A percentile compares a stretch with the other conserved stretches of the same genome.
phyloP scores from a whole-genome alignment of 371 early-diverging fungal species.

The Mortierella sp. region DNA sequence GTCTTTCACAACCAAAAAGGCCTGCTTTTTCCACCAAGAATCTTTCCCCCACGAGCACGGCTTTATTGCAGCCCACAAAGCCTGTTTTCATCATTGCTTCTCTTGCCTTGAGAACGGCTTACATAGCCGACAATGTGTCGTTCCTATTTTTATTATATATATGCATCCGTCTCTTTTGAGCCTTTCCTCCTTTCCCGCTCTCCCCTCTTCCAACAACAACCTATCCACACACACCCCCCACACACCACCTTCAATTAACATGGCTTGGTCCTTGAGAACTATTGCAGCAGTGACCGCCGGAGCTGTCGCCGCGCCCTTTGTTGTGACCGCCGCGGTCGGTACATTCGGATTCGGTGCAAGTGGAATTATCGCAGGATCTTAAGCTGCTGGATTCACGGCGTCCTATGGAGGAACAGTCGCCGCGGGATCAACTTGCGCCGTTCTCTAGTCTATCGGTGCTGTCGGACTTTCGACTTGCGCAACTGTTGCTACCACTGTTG shows the following conservation, averaged over 20 bases:
- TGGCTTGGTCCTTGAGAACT: not conserved
- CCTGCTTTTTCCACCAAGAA: too few species aligned
- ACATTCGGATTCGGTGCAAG: not conserved
- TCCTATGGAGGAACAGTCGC: constrained; percentile 32
- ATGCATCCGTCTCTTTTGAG: too few species aligned
- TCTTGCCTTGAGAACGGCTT: too few species aligned
- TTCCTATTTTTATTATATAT: too few species aligned
- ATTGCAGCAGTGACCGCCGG: not conserved
- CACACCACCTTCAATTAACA: too few species aligned
- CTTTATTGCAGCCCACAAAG: too few species aligned
- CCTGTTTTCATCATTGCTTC: too few species aligned
- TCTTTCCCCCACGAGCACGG: too few species aligned
- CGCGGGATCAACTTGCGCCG: constrained; percentile 16
- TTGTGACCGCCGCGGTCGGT: not conserved
- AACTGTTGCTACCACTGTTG: not conserved
- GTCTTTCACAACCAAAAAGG: too few species aligned
- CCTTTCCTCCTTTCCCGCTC: not conserved
- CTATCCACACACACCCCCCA: not conserved
- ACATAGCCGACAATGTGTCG: too few species aligned
- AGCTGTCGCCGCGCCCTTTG: not conserved
- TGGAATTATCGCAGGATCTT: constrained; percentile 23
- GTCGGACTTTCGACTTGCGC: constrained; percentile 6
- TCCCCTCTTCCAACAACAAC: not conserved
- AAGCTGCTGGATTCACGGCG: constrained; percentile 26
- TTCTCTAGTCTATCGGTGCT: constrained; percentile 33